A percentile compares a stretch with the other conserved stretches of the same genome.
Conservation (phyloP, 1,284 basidiomycete species). For the Papiliotrema laurentii region DNA sequence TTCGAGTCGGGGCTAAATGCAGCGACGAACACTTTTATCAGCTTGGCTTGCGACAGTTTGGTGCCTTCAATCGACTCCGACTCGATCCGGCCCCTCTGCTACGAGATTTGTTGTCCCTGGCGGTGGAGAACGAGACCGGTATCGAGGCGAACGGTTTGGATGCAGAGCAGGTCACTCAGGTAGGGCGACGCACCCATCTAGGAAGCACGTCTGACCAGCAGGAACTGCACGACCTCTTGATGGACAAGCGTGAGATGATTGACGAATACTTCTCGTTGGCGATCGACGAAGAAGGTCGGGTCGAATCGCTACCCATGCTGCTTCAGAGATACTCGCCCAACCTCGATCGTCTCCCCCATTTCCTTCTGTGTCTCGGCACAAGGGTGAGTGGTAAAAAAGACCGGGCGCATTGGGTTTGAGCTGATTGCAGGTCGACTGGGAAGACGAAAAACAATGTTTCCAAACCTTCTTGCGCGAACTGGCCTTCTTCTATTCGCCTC, state of each 20-base stretch:
- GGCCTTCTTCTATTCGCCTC: conserved; percentile 81
- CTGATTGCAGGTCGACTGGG: conserved; percentile 72
- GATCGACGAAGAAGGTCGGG: conserved; percentile 60
- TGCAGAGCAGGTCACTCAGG: conserved; percentile 61
- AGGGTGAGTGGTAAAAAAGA: conserved; percentile 55
- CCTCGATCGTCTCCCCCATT: conserved; percentile 75
- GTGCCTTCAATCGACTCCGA: conserved; percentile 67
- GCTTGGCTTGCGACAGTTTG: conserved; percentile 86
- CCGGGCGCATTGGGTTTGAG: neutral
- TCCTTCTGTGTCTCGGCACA: conserved; percentile 79
- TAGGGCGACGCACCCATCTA: conserved; percentile 44
- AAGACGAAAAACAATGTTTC: conserved; percentile 79
- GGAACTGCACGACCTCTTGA: conserved; percentile 26
- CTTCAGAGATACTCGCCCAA: conserved; percentile 80
- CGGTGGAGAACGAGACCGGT: conserved; percentile 64
- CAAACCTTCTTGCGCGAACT: conserved; percentile 79
- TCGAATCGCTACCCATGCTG: conserved; percentile 74
- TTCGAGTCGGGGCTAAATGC: conserved; percentile 1
- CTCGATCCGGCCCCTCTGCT: conserved; percentile 78
- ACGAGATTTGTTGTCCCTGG: conserved; percentile 67
- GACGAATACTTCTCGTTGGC: conserved; percentile 84
- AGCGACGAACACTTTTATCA: conserved; percentile 97
- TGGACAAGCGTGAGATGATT: conserved; percentile 71
- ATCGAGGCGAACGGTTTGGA: conserved; percentile 39
- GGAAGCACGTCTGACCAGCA: neutral